phyloP scores from a whole-genome alignment of 148 eudicot genomes.

The Fallopia convolvulus region DNA sequence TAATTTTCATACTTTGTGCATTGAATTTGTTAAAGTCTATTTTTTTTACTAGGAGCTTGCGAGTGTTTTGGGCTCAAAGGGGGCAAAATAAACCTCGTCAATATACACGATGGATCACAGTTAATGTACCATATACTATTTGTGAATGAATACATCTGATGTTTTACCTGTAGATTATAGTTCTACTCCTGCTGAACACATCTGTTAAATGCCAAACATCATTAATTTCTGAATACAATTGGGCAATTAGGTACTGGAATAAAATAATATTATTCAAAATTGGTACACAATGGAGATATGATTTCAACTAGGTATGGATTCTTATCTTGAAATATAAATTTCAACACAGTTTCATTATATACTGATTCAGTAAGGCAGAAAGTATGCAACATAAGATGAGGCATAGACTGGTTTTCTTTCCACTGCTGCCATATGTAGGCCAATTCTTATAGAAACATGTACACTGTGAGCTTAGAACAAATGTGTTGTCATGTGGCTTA shows the following conservation, averaged over 20 bases:
- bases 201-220: not conserved
- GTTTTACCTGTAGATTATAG: not conserved
- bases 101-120: too few relatives aligned
- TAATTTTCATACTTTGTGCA: too few relatives aligned
- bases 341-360: not conserved
- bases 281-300: too few relatives aligned
- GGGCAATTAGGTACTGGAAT: not conserved
- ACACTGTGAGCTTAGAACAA: conserved; percentile 72
- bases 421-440: conserved; percentile 23
- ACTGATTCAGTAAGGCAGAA: not conserved
- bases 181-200: not conserved
- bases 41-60: too few relatives aligned
- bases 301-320: not conserved
- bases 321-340: not conserved
- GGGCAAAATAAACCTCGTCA: too few relatives aligned
- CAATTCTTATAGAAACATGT: conserved; percentile 91
- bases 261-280: not conserved
- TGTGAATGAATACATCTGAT: not conserved
- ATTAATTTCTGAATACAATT: not conserved
- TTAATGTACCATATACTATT: too few relatives aligned
- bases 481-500: conserved; percentile 53
- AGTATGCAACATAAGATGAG: conserved; percentile 1
- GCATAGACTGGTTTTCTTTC: conserved; percentile 5
- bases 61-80: too few relatives aligned
- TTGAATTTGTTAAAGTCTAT: too few relatives aligned